These are phyloP conservation scores for Vanrija pseudolonga DNA, from an alignment of 1,284 basidiomycete species.

Conservation along the genomic window DNA sequence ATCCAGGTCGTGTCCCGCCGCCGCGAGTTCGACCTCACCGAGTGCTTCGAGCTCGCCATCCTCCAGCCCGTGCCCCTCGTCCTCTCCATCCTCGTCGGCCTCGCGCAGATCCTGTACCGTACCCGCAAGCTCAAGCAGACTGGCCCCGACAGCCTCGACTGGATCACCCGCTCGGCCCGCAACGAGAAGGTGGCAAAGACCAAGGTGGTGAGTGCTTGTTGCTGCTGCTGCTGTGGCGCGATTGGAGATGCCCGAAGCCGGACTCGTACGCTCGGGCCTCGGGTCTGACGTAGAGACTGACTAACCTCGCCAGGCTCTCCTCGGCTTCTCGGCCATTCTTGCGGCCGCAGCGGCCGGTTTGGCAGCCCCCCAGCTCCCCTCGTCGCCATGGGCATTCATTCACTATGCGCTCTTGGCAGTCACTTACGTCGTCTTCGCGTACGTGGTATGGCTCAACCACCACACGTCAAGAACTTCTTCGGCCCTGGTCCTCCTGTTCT, in stretches of 20 bases:
- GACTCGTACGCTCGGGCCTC: conserved; percentile 39
- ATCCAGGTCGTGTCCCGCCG: conserved; percentile 51
- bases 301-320: conserved; percentile 47
- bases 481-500: conserved; percentile 73
- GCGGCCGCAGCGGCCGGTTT: conserved; percentile 58
- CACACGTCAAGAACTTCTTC: conserved; percentile 73
- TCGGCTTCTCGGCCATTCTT: conserved; percentile 46
- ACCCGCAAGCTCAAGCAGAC: conserved; percentile 32
- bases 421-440: conserved; percentile 33
- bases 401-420: conserved; percentile 24
- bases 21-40: conserved; percentile 72
- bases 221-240: conserved; percentile 52
- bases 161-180: conserved; percentile 25
- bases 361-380: conserved; percentile 53
- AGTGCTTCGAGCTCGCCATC: conserved; percentile 77
- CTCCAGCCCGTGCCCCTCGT: conserved; percentile 58
- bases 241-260: conserved; percentile 28
- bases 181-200: conserved; percentile 56
- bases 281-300: not conserved
- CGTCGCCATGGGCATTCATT: conserved; percentile 42
- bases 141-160: conserved; percentile 11
- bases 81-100: conserved; percentile 53
- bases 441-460: conserved; percentile 60
- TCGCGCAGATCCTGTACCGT: conserved; percentile 48
- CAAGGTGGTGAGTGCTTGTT: conserved; percentile 68